Evolutionary conservation across 2,329 filamentous ascomycete genomes (phyloP).

Genomic region (Paraconiothyrium sp.): DNA sequence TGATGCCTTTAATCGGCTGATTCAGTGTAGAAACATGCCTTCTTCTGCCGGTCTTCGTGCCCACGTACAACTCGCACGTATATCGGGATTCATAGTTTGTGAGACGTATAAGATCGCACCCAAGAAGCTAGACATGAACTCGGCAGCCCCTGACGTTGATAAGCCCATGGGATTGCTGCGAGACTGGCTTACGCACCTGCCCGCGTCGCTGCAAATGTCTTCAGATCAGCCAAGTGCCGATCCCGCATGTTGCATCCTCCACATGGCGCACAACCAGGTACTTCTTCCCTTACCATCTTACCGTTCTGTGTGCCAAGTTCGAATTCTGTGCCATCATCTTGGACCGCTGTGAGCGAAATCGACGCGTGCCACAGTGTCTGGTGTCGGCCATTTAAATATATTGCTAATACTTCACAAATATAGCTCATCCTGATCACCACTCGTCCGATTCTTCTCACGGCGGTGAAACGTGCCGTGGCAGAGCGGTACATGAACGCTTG

Average conservation of each 20-base stretch:
- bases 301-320: not conserved
- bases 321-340: not conserved
- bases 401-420: not conserved
- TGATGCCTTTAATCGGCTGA: slow-evolving; percentile 8
- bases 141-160: slow-evolving; percentile 25
- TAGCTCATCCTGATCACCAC: slow-evolving; percentile 35
- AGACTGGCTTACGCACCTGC: slow-evolving; percentile 31
- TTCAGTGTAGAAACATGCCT: slow-evolving; percentile 28
- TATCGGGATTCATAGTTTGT: slow-evolving; percentile 38
- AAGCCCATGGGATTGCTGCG: slow-evolving; percentile 32
- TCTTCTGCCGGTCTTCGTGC: slow-evolving; percentile 34
- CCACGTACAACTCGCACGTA: slow-evolving; percentile 33
- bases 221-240: slow-evolving; percentile 23
- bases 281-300: not conserved
- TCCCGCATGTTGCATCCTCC: slow-evolving; percentile 32
- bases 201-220: slow-evolving; percentile 24
- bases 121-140: slow-evolving; percentile 19
- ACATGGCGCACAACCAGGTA: slow-evolving; percentile 37
- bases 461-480: slow-evolving; percentile 36
- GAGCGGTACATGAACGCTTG: slow-evolving; percentile 26
- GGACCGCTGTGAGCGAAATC: too few species aligned
- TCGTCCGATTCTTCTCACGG: slow-evolving; percentile 34
- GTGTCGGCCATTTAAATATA: not conserved
- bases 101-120: slow-evolving; percentile 38
- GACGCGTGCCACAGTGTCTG: too few species aligned